Percentiles rank a stretch among this genome's conserved stretches.
These are phyloP conservation scores for Cordyceps tenuipes DNA, from an alignment of 2,329 filamentous ascomycete genomes.

Conservation along the genomic window DNA sequence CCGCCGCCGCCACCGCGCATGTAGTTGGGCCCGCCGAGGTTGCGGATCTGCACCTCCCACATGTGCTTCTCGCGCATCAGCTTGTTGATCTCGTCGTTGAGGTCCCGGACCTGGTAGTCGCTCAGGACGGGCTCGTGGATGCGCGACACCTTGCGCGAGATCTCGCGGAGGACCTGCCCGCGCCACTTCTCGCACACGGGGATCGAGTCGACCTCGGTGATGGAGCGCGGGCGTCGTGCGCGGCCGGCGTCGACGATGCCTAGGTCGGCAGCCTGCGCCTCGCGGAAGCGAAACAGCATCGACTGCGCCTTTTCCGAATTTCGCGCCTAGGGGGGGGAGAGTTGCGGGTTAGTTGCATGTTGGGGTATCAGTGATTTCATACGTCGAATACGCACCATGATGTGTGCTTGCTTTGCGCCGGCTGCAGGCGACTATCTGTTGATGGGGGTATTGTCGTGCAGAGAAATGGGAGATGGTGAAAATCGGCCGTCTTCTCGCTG, in stretches of 20 bases:
- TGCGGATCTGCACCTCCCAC: constrained; percentile 96
- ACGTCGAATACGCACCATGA: neutral
- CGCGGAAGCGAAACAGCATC: constrained; percentile 99
- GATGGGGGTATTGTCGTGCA: neutral
- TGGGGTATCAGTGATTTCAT: neutral
- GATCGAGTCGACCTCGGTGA: constrained; percentile 78
- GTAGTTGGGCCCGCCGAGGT: constrained; percentile 94
- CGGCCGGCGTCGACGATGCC: constrained; percentile 92
- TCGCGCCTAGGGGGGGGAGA: constrained; percentile 55
- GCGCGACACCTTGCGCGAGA: constrained; percentile 89
- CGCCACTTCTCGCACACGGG: constrained; percentile 95
- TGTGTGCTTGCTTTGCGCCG: neutral
- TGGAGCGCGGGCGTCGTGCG: constrained; percentile 80
- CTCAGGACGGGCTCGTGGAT: constrained; percentile 89
- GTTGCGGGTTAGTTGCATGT: constrained; percentile 10
- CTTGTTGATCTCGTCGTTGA: constrained; percentile 99
- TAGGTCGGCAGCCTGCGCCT: constrained; percentile 89
- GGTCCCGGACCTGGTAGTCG: constrained; percentile 93
- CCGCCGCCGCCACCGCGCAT: constrained; percentile 64
- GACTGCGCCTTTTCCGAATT: constrained; percentile 99
- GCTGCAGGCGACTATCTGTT: neutral
- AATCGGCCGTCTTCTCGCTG: neutral
- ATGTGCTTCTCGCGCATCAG: constrained; percentile 98
- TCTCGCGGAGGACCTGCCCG: constrained; percentile 92
- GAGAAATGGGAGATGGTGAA: constrained; percentile 2